These are phyloP conservation scores for Ramichloridium luteum DNA, from an alignment of 2,329 filamentous ascomycete genomes.

Conservation along the genomic window DNA sequence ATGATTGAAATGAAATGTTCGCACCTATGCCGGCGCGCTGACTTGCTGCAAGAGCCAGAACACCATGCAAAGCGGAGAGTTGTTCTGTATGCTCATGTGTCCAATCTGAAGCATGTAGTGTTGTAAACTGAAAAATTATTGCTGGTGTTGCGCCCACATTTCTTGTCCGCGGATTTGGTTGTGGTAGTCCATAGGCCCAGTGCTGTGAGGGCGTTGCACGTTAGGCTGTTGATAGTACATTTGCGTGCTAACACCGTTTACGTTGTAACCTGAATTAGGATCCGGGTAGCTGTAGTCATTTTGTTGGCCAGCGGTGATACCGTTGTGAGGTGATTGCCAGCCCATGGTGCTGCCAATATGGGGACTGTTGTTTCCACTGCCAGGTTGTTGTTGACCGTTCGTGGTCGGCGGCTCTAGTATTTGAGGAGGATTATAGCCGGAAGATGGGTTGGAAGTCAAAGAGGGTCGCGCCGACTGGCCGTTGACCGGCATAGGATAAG, in stretches of 20 bases:
- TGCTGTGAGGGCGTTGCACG: conserved; percentile 59
- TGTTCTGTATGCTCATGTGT: too few relatives aligned
- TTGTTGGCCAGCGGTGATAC: conserved; percentile 52
- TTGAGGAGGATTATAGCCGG: conserved; percentile 65
- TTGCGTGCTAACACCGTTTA: conserved; percentile 44
- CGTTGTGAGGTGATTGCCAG: conserved; percentile 76
- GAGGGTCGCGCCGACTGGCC: conserved; percentile 38
- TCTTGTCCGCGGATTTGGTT: conserved; percentile 46
- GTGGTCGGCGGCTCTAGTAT: conserved; percentile 72
- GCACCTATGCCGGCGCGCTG: too few relatives aligned
- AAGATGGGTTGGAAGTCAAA: conserved; percentile 68
- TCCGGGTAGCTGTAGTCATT: conserved; percentile 81
- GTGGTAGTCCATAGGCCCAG: conserved; percentile 51
- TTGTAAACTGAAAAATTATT: too few relatives aligned
- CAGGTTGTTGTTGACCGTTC: conserved; percentile 61
- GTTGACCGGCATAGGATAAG: conserved; percentile 43
- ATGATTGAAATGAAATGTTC: conserved; percentile 14
- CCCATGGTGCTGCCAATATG: conserved; percentile 63
- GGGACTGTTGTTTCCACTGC: conserved; percentile 70
- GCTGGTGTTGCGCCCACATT: conserved; percentile 41
- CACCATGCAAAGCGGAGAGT: too few relatives aligned
- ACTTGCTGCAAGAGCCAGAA: too few relatives aligned
- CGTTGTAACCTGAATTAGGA: conserved; percentile 32
- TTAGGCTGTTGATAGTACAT: conserved; percentile 60
- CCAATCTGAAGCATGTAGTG: too few relatives aligned